phyloP scores from a whole-genome alignment of 2,329 filamentous ascomycete genomes.

The Kalaharituber pfeilii region DNA sequence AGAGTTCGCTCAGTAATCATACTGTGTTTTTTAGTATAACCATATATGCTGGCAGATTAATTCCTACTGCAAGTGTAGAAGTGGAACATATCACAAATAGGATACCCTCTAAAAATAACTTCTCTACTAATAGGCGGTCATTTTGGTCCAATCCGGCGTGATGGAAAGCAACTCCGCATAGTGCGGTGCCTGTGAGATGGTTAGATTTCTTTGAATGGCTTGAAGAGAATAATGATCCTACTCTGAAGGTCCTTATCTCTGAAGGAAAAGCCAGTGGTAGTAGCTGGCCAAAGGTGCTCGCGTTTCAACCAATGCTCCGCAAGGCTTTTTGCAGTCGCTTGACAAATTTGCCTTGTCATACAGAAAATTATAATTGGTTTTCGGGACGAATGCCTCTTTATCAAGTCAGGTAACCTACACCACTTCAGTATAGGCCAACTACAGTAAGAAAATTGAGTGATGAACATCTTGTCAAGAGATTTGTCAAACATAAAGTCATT shows the following conservation, averaged over 20 bases:
- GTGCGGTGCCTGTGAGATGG: conserved; percentile 22
- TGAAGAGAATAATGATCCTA: conserved; percentile 29
- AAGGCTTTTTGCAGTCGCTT: conserved; percentile 48
- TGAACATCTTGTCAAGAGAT: conserved; percentile 42
- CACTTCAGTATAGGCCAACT: too few species aligned
- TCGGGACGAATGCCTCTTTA: conserved; percentile 46
- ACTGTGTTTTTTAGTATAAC: conserved; percentile 56
- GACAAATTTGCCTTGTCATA: conserved; percentile 54
- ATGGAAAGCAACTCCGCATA: conserved; percentile 58
- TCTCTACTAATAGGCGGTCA: conserved; percentile 51
- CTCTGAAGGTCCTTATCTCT: conserved; percentile 43
- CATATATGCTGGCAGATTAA: conserved; percentile 69
- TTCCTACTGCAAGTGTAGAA: conserved; percentile 64
- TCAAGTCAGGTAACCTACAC: conserved; percentile 44
- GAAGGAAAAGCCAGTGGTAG: conserved; percentile 36
- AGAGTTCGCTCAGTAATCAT: background rate
- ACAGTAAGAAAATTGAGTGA: conserved; percentile 1
- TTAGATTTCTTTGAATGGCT: too few species aligned
- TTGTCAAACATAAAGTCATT: conserved; percentile 70
- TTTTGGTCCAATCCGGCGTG: conserved; percentile 53
- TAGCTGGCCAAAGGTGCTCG: conserved; percentile 46
- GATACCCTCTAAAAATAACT: conserved; percentile 50
- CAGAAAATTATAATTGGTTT: conserved; percentile 79
- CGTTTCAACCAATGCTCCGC: conserved; percentile 44
- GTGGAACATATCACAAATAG: conserved; percentile 73